Evolutionary conservation across 805 yeast species (phyloP).

Genomic region (Wickerhamiella musiphila): DNA sequence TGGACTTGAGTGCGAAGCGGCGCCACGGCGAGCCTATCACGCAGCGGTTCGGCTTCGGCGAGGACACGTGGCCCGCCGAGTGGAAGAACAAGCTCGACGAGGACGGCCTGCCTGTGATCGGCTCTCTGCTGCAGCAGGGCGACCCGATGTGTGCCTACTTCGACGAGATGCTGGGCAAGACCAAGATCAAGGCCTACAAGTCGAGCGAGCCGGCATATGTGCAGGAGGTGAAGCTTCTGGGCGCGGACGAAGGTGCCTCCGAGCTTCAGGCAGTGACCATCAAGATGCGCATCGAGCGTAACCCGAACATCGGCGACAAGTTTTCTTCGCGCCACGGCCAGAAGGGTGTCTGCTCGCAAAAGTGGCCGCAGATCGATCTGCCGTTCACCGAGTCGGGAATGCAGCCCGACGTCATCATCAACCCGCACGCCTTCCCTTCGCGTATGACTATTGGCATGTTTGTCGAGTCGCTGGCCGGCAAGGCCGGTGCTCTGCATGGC

Average conservation of each 20-base stretch:
- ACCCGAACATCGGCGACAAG: slow-evolving; percentile 93
- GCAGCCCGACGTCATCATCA: slow-evolving; percentile 92
- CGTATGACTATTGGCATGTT: slow-evolving; percentile 99
- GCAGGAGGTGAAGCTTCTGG: slow-evolving; percentile 83
- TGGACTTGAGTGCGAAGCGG: slow-evolving; percentile 61
- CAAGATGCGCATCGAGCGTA: slow-evolving; percentile 78
- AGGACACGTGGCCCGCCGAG: slow-evolving; percentile 76
- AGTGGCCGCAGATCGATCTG: slow-evolving; percentile 95
- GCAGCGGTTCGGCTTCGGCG: slow-evolving; percentile 87
- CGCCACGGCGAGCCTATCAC: slow-evolving; percentile 88
- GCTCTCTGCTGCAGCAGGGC: slow-evolving; percentile 78
- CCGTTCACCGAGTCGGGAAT: slow-evolving; percentile 94
- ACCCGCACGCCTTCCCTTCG: slow-evolving; percentile 99
- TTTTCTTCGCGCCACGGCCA: slow-evolving; percentile 97
- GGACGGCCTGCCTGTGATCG: slow-evolving; percentile 86
- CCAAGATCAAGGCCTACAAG: slow-evolving; percentile 84
- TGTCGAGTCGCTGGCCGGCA: slow-evolving; percentile 96
- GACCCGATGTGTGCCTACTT: slow-evolving; percentile 88
- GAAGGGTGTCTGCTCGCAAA: slow-evolving; percentile 95
- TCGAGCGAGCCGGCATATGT: slow-evolving; percentile 87
- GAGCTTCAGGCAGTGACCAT: slow-evolving; percentile 77
- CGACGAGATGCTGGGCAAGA: slow-evolving; percentile 80
- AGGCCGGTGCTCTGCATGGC: slow-evolving; percentile 96
- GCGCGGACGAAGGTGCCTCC: slow-evolving; percentile 58
- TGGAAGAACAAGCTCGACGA: slow-evolving; percentile 81